Percentiles rank a stretch among this genome's conserved stretches.
Conservation (phyloP, 2,329 filamentous ascomycete species). For the Fusarium humuli region DNA sequence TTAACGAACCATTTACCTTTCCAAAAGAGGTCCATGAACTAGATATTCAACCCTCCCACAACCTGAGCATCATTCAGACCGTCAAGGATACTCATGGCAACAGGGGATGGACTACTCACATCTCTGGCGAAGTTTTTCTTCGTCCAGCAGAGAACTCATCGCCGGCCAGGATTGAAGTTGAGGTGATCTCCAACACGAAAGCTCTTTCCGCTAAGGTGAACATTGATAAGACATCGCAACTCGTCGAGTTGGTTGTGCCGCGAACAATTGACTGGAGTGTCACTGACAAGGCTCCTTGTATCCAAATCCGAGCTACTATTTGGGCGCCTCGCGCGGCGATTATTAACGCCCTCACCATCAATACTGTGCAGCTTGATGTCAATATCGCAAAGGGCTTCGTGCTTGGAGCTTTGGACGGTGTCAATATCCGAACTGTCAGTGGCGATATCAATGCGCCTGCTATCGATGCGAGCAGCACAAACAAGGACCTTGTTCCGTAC, state of each 20-base stretch:
- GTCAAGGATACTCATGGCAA: constrained; percentile 36
- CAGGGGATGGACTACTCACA: constrained; percentile 49
- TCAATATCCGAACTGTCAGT: constrained; percentile 51
- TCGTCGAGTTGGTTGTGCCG: constrained; percentile 56
- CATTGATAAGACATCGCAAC: constrained; percentile 52
- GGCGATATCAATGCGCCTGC: constrained; percentile 56
- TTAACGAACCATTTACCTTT: constrained; percentile 21
- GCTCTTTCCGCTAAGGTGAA: constrained; percentile 51
- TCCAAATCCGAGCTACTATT: constrained; percentile 61
- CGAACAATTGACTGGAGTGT: constrained; percentile 47
- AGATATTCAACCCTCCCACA: constrained; percentile 51
- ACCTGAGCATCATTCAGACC: constrained; percentile 57
- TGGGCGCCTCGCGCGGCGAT: constrained; percentile 57
- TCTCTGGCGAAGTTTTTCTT: constrained; percentile 61
- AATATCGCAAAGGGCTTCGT: constrained; percentile 56
- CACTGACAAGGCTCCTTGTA: constrained; percentile 54
- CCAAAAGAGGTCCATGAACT: background rate
- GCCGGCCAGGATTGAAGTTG: constrained; percentile 55
- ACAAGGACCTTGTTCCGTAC: constrained; percentile 50
- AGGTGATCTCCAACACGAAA: constrained; percentile 60
- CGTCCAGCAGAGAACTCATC: constrained; percentile 52
- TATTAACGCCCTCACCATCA: constrained; percentile 54
- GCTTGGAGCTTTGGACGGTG: constrained; percentile 47
- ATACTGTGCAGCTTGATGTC: constrained; percentile 55
- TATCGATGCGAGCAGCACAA: constrained; percentile 43